A percentile compares a stretch with the other conserved stretches of the same genome.
phyloP scores from a whole-genome alignment of 805 yeast genomes.

The Candida oleophila region DNA sequence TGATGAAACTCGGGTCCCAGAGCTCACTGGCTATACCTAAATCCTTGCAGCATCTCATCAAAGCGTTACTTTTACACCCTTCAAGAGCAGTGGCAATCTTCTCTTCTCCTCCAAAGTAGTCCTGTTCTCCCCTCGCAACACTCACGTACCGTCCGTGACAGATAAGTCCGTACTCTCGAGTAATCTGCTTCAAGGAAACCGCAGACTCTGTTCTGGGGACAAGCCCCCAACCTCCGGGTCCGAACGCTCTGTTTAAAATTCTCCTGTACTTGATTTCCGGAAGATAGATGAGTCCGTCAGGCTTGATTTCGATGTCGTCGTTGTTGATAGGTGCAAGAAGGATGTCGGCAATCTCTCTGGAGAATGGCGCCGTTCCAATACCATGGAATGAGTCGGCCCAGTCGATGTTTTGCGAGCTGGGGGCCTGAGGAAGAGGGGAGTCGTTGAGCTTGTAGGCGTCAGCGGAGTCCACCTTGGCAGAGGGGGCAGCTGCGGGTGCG shows the following conservation, averaged over 20 bases:
- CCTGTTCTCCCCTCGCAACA: constrained; percentile 95
- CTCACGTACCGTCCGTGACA: constrained; percentile 87
- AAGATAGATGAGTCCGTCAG: constrained; percentile 87
- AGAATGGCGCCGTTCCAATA: constrained; percentile 75
- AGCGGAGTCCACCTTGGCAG: neutral
- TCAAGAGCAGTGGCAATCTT: constrained; percentile 95
- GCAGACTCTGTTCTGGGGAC: constrained; percentile 88
- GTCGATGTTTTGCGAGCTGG: constrained; percentile 38
- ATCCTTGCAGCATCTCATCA: constrained; percentile 98
- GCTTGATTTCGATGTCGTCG: constrained; percentile 87
- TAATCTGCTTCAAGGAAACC: constrained; percentile 70
- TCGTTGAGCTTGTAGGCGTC: neutral
- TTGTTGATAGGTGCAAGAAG: constrained; percentile 61
- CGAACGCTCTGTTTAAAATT: constrained; percentile 84
- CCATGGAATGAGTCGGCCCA: constrained; percentile 92
- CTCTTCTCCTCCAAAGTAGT: constrained; percentile 74
- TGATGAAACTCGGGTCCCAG: constrained; percentile 94
- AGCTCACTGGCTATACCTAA: constrained; percentile 94
- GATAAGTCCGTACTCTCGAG: constrained; percentile 86
- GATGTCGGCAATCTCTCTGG: constrained; percentile 55
- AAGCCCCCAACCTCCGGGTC: constrained; percentile 99
- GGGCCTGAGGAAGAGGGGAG: constrained; percentile 16
- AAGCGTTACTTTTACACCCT: constrained; percentile 94
- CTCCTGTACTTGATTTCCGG: constrained; percentile 97
- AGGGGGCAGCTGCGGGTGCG: neutral